A percentile compares a stretch with the other conserved stretches of the same genome.
phyloP scores from a whole-genome alignment of 257 asterid species.

The Petunia secreta region DNA sequence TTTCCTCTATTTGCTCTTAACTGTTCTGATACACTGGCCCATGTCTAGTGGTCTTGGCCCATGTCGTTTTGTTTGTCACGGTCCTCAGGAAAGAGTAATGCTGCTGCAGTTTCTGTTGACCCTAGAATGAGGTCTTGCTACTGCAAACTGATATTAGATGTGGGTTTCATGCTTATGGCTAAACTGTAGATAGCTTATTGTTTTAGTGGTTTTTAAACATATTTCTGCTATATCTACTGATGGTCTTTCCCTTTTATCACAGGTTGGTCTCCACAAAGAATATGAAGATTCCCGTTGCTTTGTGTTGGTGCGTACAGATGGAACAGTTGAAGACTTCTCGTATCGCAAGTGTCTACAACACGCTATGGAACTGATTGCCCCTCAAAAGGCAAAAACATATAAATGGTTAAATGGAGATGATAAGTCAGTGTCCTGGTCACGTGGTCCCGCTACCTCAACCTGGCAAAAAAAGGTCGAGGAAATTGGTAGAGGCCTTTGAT shows the following conservation, averaged over 20 bases:
- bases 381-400: conserved; percentile 48
- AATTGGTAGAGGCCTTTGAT: neutral
- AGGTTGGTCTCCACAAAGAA: conserved; percentile 79
- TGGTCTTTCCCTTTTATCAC: conserved; percentile 28
- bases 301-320: conserved; percentile 69
- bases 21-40: no score
- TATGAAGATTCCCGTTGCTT: conserved; percentile 71
- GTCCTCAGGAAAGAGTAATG: no score
- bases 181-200: no score
- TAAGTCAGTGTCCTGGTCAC: neutral
- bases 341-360: conserved; percentile 71
- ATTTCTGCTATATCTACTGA: neutral
- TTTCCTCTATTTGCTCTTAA: no score
- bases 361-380: conserved; percentile 60
- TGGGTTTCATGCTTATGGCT: no score
- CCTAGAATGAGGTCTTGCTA: no score
- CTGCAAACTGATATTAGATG: no score
- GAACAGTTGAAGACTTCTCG: conserved; percentile 85
- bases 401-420: conserved; percentile 36
- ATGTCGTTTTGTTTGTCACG: no score
- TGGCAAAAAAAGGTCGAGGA: neutral
- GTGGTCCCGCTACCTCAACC: neutral
- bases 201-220: no score
- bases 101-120: no score
- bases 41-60: no score